Evolutionary conservation across 768 basidiomycete species (phyloP).

Genomic region (Termitomyces sp.): DNA sequence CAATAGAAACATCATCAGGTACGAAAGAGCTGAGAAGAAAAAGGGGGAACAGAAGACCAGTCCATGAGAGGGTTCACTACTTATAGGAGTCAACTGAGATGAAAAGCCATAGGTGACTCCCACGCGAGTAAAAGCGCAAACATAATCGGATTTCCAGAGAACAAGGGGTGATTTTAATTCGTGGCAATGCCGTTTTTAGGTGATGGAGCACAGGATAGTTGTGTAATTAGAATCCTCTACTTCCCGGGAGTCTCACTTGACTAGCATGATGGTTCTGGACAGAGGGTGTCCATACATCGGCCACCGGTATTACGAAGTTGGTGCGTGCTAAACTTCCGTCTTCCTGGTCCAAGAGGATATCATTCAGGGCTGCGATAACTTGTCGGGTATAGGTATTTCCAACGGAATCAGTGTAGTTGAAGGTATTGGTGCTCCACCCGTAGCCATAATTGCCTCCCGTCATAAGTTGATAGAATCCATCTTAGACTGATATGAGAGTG

Average conservation of each 20-base stretch:
- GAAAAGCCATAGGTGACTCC: not conserved
- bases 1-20: not conserved
- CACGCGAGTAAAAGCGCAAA: not conserved
- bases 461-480: constrained; percentile 24
- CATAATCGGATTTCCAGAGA: not conserved
- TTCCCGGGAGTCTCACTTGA: constrained; percentile 12
- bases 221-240: not conserved
- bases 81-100: constrained; percentile 4
- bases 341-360: constrained; percentile 56
- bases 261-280: not conserved
- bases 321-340: constrained; percentile 37
- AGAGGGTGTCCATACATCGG: not conserved
- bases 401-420: constrained; percentile 52
- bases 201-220: not conserved
- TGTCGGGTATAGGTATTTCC: constrained; percentile 61
- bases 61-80: not conserved
- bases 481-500: constrained; percentile 29
- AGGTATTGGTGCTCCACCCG: constrained; percentile 67
- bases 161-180: not conserved
- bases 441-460: constrained; percentile 51
- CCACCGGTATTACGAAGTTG: not conserved
- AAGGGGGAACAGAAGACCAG: not conserved
- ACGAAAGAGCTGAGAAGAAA: not conserved
- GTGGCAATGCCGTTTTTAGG: not conserved
- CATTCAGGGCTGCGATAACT: constrained; percentile 58